Conservation (phyloP, 192 early-diverging fungal genomes). For the Umbelopsis vinacea region DNA sequence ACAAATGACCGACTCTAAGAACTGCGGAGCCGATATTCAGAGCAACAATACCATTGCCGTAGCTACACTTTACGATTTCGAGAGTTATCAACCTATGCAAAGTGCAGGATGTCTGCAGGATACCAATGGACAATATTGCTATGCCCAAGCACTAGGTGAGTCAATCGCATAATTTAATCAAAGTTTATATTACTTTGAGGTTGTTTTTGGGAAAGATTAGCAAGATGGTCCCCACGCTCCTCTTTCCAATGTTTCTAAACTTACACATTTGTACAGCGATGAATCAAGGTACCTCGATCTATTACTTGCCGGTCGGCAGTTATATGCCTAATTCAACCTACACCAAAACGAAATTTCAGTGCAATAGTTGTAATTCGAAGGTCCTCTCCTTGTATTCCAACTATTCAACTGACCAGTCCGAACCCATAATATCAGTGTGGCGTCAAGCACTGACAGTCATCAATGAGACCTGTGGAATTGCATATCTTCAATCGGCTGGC, state of each 20-base stretch:
- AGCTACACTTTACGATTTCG: slow-evolving; percentile 10
- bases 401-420: neutral
- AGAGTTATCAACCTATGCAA: slow-evolving; percentile 10
- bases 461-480: slow-evolving; percentile 3
- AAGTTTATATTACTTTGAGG: slow-evolving; percentile 1
- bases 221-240: neutral
- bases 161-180: neutral
- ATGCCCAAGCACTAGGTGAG: slow-evolving; percentile 3
- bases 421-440: neutral
- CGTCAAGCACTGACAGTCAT: neutral
- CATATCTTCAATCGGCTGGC: neutral
- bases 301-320: slow-evolving; percentile 5
- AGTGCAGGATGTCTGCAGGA: slow-evolving; percentile 7
- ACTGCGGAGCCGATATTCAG: neutral
- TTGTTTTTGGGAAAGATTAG: neutral
- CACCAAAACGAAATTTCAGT: neutral
- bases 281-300: slow-evolving; percentile 7
- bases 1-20: neutral
- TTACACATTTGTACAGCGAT: neutral
- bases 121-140: slow-evolving; percentile 7
- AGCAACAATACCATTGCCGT: slow-evolving; percentile 12
- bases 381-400: neutral
- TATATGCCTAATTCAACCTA: neutral
- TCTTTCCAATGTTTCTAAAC: neutral
- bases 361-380: slow-evolving; percentile 3